A percentile compares a stretch with the other conserved stretches of the same genome.
These are phyloP conservation scores for Cyclotella atomus DNA, from an alignment of 108 stramenopile species.

Conservation along the genomic window DNA sequence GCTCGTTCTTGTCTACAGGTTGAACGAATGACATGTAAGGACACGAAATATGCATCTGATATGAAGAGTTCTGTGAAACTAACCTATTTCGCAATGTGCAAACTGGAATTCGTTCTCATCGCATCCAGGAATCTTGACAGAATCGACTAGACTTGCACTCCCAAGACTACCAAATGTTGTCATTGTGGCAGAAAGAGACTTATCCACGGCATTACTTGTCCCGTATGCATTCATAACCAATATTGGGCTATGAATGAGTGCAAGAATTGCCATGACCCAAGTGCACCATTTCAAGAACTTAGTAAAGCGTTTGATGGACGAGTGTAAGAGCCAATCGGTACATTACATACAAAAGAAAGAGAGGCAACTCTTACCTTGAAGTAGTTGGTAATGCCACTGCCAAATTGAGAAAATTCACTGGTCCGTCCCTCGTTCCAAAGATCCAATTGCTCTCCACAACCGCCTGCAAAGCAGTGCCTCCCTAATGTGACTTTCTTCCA, in stretches of 20 bases:
- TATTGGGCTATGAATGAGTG: slow-evolving; percentile 51
- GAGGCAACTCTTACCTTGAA: slow-evolving; percentile 50
- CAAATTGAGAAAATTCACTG: slow-evolving; percentile 68
- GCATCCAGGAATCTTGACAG: slow-evolving; percentile 54
- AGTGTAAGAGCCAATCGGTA: not conserved
- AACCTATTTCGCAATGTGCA: slow-evolving; percentile 47
- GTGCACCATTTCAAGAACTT: slow-evolving; percentile 70
- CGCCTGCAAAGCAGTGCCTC: slow-evolving; percentile 60
- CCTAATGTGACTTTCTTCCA: slow-evolving; percentile 51
- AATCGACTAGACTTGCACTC: slow-evolving; percentile 28
- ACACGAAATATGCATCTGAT: not conserved
- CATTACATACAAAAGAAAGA: not conserved
- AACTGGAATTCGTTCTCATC: slow-evolving; percentile 44
- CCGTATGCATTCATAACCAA: slow-evolving; percentile 58
- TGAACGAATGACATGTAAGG: not conserved
- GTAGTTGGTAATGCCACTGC: slow-evolving; percentile 73
- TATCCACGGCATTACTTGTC: slow-evolving; percentile 6
- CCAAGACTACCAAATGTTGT: slow-evolving; percentile 70
- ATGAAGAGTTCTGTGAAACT: not conserved
- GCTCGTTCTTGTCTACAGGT: slow-evolving; percentile 39
- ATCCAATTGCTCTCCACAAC: slow-evolving; percentile 74
- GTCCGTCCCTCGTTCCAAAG: slow-evolving; percentile 68
- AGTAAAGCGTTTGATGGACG: not conserved
- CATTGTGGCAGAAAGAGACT: slow-evolving; percentile 12
- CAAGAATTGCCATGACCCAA: slow-evolving; percentile 61